Evolutionary conservation across 768 basidiomycete species (phyloP).

Genomic region (Chlorophyllum brunneum): DNA sequence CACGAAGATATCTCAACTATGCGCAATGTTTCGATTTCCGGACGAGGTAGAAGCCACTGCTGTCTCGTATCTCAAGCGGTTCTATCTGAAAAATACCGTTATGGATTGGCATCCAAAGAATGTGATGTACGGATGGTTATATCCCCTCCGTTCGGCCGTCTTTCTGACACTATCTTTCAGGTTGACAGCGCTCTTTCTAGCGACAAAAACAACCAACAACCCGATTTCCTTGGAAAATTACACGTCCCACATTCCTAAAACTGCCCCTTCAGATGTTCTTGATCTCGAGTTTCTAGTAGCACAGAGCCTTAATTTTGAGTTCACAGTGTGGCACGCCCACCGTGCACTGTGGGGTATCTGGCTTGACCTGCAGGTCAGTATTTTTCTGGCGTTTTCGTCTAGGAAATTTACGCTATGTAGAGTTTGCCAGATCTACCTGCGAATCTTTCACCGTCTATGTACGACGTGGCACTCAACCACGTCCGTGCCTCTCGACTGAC

Average conservation of each 20-base stretch:
- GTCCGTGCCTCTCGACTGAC: conserved; percentile 82
- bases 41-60: conserved; percentile 95
- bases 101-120: conserved; percentile 99
- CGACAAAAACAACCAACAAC: conserved; percentile 96
- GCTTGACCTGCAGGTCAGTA: conserved; percentile 79
- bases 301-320: conserved; percentile 92
- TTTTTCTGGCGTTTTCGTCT: background rate
- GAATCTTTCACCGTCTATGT: conserved; percentile 48
- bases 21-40: conserved; percentile 80
- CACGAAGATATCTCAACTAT: conserved; percentile 81
- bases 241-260: conserved; percentile 78
- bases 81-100: conserved; percentile 95
- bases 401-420: conserved; percentile 30
- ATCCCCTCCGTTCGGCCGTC: background rate
- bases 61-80: conserved; percentile 88
- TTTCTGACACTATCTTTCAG: conserved; percentile 35
- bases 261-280: conserved; percentile 78
- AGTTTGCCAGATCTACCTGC: conserved; percentile 49
- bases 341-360: conserved; percentile 85
- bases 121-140: conserved; percentile 70
- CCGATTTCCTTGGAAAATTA: conserved; percentile 87
- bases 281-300: conserved; percentile 95
- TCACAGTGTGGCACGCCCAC: conserved; percentile 90
- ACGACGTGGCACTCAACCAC: conserved; percentile 62
- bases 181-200: conserved; percentile 93